Base-by-base conservation (phyloP, 1,139 yeast genomes). In the Yamadazyma aaseri region DNA sequence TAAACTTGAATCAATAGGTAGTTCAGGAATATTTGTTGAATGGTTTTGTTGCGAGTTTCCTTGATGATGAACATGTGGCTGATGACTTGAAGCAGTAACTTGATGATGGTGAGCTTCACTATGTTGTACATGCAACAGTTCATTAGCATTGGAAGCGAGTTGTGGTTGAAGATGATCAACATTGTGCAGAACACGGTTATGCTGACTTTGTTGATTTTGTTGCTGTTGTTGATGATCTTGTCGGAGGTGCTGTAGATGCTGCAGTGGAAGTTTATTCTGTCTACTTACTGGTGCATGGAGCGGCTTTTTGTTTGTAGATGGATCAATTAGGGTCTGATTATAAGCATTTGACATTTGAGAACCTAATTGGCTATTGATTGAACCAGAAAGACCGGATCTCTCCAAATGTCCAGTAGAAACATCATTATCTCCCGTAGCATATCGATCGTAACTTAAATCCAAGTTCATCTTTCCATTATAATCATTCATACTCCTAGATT, bases 161-260 rank as follows among this genome's bases (percentile, higher is more conserved):
- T 32, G 37, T 16, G 17, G 26, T 10, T 33, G 34, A n/a, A n/a
- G n/a, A n/a, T n/a, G n/a, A n/a, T n/a, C n/a, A n/a, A n/a, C n/a
- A n/a, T n/a, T n/a, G n/a, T n/a, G n/a, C n/a, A 17, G 29, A 27
- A 17, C 15, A 6, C 11, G 26, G 5, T 20, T 40, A 26, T 34
- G 40, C 22, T 31, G 43, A 14, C 29, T 26, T 14, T 26, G 42
- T 20, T 32, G 41, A 16, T 42, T 43, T 29, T 40, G 34, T 21
- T 27, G 44, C 16, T 29, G 38, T n/a, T 15, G 43, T 27, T 33
- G 42, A 6, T 33, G 36, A 25, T 38, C 41, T 6, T 32, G 35
- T 25, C 36, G 39, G 12, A 28, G 32, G 9, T 27, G 35, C 17
- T 33, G 34, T 26, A 31, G 40, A 13, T 41, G 34, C 28, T 17